Evolutionary conservation across 2,329 filamentous ascomycete genomes (phyloP), one percentile per base, ranked within the genome.

Genomic region (Lecanicillium sp.): DNA sequence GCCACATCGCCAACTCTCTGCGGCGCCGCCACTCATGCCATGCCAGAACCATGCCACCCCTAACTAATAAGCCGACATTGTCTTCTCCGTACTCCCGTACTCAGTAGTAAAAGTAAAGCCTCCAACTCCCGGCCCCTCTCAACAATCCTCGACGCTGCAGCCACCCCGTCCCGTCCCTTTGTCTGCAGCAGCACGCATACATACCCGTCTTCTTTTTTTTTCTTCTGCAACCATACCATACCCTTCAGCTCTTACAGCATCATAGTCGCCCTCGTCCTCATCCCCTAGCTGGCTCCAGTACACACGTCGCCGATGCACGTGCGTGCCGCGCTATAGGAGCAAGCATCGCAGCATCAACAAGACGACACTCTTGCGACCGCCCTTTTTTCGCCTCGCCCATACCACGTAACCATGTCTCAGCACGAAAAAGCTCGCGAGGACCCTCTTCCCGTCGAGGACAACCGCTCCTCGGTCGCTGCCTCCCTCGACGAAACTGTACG

Each of bases 331-430:
- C 41, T 24, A 33, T 19, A n/a, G n/a, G n/a, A n/a, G n/a, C n/a
- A 39, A 27, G n/a, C 27, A 38, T 40, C 33, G 40, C 35, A n/a
- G 15, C 33, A 35, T 38, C 33, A 49, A n/a, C 47, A 39, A 44
- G 32, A 24, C n/a, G 32, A 15, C 8, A 35, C n/a, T n/a, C 20
- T 32, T 7, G 33, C 47, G 4, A 32, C 14, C 39, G 14, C 20
- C 19, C 27, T 20, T 30, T 15, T 27, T 35, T 36, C 8, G 37
- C 15, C n/a, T 21, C 20, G 19, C 12, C 20, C 15, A 14, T n/a
- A 24, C 24, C 11, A 49, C 40, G 35, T 39, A 44, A 52, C 15
- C 48, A 58, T 58, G 56, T 51, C 56, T 30, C 51, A 58, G 24
- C 43, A 35, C 37, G 55, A 53, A 15, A 44, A 52, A 26, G 44